Conservation (phyloP, 2,329 filamentous ascomycete genomes). For the Colletotrichum sp. region DNA sequence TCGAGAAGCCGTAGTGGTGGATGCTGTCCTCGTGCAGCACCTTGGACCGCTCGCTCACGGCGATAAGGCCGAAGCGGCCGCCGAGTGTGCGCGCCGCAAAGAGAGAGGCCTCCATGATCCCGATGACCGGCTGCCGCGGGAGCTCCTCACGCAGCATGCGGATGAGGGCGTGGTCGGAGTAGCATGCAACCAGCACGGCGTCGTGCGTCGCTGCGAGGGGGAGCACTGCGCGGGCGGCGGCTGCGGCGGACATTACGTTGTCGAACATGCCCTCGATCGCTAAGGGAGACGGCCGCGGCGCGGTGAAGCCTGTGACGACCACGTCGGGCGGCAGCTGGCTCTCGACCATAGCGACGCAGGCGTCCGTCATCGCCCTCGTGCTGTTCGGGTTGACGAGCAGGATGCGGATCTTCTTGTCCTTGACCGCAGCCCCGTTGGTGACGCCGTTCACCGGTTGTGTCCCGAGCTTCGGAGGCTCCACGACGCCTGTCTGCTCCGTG, state of each 20-base stretch:
- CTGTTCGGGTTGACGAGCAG: constrained; percentile 84
- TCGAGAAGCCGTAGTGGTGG: constrained; percentile 6
- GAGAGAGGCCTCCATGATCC: constrained; percentile 79
- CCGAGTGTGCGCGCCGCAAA: constrained; percentile 7
- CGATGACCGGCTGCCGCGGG: constrained; percentile 60
- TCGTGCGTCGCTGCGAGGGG: constrained; percentile 41
- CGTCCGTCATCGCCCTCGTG: constrained; percentile 72
- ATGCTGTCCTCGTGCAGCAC: constrained; percentile 20
- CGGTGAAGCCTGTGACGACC: constrained; percentile 20
- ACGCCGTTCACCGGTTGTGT: not conserved
- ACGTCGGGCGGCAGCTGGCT: constrained; percentile 43
- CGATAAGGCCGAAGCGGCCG: constrained; percentile 6
- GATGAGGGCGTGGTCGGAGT: constrained; percentile 13
- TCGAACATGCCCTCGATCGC: constrained; percentile 64
- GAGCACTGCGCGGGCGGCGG: constrained; percentile 38
- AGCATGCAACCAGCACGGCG: constrained; percentile 10
- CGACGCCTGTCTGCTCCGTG: constrained; percentile 40
- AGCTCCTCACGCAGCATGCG: constrained; percentile 14
- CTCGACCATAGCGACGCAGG: constrained; percentile 57
- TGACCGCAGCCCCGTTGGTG: not conserved
- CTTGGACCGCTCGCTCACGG: constrained; percentile 4
- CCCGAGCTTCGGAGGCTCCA: constrained; percentile 18
- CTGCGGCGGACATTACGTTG: constrained; percentile 59
- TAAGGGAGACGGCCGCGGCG: not conserved
- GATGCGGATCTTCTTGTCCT: constrained; percentile 40